Evolutionary conservation across 164 flowering plant genomes (phyloP), one percentile per base, ranked within the genome.

Genomic region (Umbellularia californica): DNA sequence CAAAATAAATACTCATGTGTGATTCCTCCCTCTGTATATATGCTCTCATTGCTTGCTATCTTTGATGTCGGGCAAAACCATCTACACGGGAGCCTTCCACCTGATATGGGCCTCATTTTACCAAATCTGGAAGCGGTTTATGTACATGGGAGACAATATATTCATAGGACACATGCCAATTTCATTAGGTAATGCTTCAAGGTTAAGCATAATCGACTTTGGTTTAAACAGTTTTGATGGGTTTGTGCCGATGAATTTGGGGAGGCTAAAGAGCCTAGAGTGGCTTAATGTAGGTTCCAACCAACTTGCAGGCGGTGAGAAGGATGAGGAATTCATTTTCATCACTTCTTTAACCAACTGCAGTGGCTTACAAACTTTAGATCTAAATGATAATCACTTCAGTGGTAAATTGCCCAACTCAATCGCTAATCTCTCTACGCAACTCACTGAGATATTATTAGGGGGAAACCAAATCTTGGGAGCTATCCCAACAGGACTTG

Each of bases 401-500:
- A 73, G 74, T 19, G 87, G 89, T 0, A 14, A 30, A 10, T 24
- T 86, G 41, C 85, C 87, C 5, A 41, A 30, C 17, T 76, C 76
- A 51, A 65, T 86, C 1, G 71, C 71, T 24, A 86, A 83, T 64
- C 72, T 84, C 30, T 81, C 87, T 3, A 65, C 77, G 47, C 41
- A 47, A 0, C 64, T 82, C 1, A 3, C 17, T 5, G 7, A 0
- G 0, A 35, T 83, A 6, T 0, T 0, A 2, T 3, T 83, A 2
- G 80, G 76, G 9, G 5, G 20, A 4, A 87, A 83, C 64, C 50
- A 27, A 15, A 28, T 87, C 69, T 51, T 4, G 27, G 84, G 88
- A 51, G 41, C 13, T 9, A 83, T 87, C 22, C 86, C 87, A 14
- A 0, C 22, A 10, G 81, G 77, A 28, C 71, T 89, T 11, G 80